A percentile compares a stretch with the other conserved stretches of the same genome.
Evolutionary conservation across 768 basidiomycete species (phyloP).

Genomic region (Boletus reticulatus): DNA sequence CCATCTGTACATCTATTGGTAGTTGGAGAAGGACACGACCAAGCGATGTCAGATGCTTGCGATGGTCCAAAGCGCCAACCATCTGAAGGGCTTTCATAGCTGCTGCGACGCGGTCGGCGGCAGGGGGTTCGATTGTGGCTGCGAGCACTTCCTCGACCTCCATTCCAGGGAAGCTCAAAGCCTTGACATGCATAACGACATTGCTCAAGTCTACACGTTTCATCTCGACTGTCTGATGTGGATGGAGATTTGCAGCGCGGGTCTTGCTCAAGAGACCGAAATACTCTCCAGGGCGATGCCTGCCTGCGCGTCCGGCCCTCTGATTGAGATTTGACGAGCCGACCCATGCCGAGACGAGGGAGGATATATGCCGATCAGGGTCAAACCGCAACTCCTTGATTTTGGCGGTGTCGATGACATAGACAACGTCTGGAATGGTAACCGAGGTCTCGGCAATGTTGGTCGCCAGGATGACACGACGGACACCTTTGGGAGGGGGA

Average conservation of each 20-base stretch:
- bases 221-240: conserved; percentile 95
- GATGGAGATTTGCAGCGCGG: conserved; percentile 58
- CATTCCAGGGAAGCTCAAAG: conserved; percentile 84
- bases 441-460: conserved; percentile 96
- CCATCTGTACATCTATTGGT: conserved; percentile 88
- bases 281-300: conserved; percentile 89
- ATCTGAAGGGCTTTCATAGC: conserved; percentile 79
- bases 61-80: conserved; percentile 82
- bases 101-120: conserved; percentile 65
- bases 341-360: conserved; percentile 88
- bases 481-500: conserved; percentile 70
- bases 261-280: conserved; percentile 74
- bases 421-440: conserved; percentile 94
- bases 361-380: conserved; percentile 83
- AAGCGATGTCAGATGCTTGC: conserved; percentile 78
- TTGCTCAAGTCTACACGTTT: conserved; percentile 86
- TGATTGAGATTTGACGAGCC: conserved; percentile 89
- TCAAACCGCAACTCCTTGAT: conserved; percentile 91
- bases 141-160: conserved; percentile 83
- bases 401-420: conserved; percentile 87
- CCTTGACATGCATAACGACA: conserved; percentile 96
- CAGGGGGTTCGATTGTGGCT: conserved; percentile 87
- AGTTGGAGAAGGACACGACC: conserved; percentile 86
- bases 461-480: conserved; percentile 88
- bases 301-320: conserved; percentile 88